Percentiles rank a stretch among this genome's conserved stretches.
phyloP scores from a whole-genome alignment of 2,329 filamentous ascomycete genomes.

The Nigrospora osmanthi region DNA sequence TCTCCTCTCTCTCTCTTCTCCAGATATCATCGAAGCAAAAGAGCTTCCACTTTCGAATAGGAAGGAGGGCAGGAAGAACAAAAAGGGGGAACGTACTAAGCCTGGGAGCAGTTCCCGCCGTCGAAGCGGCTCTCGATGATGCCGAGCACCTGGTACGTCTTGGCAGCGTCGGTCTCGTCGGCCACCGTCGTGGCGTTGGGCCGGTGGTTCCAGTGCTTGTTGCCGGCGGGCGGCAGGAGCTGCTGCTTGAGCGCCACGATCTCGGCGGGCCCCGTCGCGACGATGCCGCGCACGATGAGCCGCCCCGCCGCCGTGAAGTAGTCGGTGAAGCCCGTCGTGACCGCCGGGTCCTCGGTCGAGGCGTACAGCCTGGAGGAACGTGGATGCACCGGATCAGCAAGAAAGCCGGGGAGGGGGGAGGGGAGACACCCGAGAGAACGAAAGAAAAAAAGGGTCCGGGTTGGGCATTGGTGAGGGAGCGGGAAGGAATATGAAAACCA shows the following conservation, averaged over 20 bases:
- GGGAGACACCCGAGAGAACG: too few species aligned
- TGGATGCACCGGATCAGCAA: background rate
- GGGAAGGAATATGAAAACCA: background rate
- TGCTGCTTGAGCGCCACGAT: slow-evolving; percentile 1
- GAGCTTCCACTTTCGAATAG: background rate
- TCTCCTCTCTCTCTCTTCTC: too few species aligned
- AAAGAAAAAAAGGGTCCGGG: too few species aligned
- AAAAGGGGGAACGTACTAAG: background rate
- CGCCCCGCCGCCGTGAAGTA: background rate
- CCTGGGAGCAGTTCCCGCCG: slow-evolving; percentile 1
- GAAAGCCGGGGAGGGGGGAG: background rate
- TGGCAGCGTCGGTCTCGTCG: background rate
- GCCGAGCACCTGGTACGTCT: background rate
- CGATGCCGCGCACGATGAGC: background rate
- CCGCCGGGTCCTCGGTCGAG: background rate
- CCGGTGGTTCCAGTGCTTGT: slow-evolving; percentile 1
- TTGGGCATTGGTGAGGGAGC: background rate
- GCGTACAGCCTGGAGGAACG: background rate
- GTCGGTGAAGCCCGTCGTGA: background rate
- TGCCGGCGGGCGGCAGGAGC: background rate
- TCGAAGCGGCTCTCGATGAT: background rate
- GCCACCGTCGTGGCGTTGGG: background rate
- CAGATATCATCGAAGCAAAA: too few species aligned
- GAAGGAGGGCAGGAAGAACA: background rate
- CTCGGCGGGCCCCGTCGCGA: background rate